Base-by-base conservation (phyloP, 208 protist species). In the Phytomonas francai region DNA sequence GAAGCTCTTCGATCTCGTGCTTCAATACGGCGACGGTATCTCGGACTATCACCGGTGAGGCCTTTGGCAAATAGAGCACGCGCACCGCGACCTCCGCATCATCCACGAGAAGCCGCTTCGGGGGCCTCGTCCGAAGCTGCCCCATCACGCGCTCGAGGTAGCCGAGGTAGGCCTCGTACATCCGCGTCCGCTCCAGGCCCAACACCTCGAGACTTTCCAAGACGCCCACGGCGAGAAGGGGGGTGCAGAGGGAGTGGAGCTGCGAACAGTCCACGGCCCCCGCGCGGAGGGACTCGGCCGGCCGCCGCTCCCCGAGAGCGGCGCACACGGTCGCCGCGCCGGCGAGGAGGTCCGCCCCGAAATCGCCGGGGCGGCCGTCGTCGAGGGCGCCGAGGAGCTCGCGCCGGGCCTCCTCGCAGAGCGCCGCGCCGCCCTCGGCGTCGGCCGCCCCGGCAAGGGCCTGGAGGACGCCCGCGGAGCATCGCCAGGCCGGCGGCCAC, bases 161-260 rank as follows among this genome's bases (percentile, higher is more conserved):
- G 6, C 12, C 1, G 4, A 61, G 32, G 65, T 82, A 85, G 0
- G 59, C 33, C 0, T 9, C 29, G 34, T 77, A 77, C 70, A 80
- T 70, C 16, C 19, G 12, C 0, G 72, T 73, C 11, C 39, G 25
- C 12, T 27, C 60, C 1, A 89, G 60, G 8, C 51, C 36, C 42
- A 87, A 33, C 12, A 56, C 70, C 39, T 79, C 70, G 5, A 89
- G 68, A 29, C 76, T 80, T 64, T 80, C 80, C 29, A 89, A 29
- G 2, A 83, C 74, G 59, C 72, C 71, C 5, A 71, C 74, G 3
- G 75, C 80, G 19, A 85, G 49, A 11, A 60, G 51, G 2, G 84
- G 84, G 1, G 78, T 85, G 45, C 79, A 72, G 25, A 85, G 39
- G 4, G 71, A 67, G 59, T 89, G 84, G 4, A 86, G 54, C 6